Base-by-base conservation (phyloP, 768 basidiomycete genomes). In the Leccinum pellstonianum region DNA sequence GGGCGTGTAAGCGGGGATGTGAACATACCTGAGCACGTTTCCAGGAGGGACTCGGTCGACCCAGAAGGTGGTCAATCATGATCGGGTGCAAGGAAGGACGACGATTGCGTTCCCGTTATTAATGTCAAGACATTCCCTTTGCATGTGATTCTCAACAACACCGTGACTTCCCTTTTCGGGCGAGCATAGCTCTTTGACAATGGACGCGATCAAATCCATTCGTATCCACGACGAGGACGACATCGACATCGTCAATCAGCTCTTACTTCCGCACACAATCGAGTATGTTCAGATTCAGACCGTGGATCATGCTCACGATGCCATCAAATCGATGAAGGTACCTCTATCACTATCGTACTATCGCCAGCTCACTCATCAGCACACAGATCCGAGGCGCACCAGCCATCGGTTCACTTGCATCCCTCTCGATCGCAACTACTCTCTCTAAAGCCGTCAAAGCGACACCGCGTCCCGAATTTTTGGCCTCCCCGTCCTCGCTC, bases 251-350 rank as follows among this genome's bases (percentile, higher is more conserved):
- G 82, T 97, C 56, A 89, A 98, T 77, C 95, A 97, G 79, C 83
- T 96, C 5, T 74, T 95, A 5, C 79, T 96, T 8, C 95, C 94
- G 0, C 90, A 91, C 69, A 82, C 80, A 1, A 83, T 83, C n/a
- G 79, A 87, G 63, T 91, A 82, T 64, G 62, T 91, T 31, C 67
- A 79, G 23, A 85, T 98, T 54, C 76, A 83, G n/a, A 81, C 85
- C 14, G 78, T 92, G 60, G 85, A 94, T 54, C 85, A 93, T 31
- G 95, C 95, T 0, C 90, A 91, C 75, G 91, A 94, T 68, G 95
- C 95, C 17, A 98, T 98, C 76, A 95, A 93, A 76, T 81, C 88
- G 15, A 98, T 98, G 95, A 95, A 94, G 83, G 93, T 88, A 59
- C 19, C 70, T 62, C 47, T 21, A 19, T 47, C 29, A 21, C 12